Evolutionary conservation across 371 early-diverging fungal species (phyloP).

Genomic region (Actinomucor elegans): DNA sequence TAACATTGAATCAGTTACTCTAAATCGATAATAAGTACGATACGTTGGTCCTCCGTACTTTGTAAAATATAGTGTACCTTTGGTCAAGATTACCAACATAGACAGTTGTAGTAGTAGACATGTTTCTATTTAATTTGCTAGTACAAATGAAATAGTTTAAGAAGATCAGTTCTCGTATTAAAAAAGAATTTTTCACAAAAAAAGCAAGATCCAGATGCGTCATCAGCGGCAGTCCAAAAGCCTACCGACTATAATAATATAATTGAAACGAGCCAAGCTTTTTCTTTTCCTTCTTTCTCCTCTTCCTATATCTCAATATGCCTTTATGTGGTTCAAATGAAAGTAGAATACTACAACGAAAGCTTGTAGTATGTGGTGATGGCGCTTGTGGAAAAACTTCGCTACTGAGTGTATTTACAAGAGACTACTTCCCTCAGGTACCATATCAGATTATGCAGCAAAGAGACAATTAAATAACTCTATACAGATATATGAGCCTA

Average conservation of each 20-base stretch:
- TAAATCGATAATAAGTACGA: too few species aligned
- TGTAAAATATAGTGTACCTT: too few species aligned
- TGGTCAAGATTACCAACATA: constrained; percentile 91
- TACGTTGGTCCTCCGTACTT: too few species aligned
- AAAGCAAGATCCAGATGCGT: neutral
- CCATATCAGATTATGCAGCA: neutral
- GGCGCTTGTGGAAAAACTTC: constrained; percentile 72
- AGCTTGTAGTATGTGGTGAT: constrained; percentile 46
- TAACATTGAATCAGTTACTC: constrained; percentile 73
- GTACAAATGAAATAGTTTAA: too few species aligned
- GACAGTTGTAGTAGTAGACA: constrained; percentile 30
- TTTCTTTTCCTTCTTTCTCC: neutral
- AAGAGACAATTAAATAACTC: neutral
- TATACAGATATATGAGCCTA: constrained; percentile 58
- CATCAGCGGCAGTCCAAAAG: constrained; percentile 1
- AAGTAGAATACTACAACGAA: neutral
- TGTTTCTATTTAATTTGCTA: constrained; percentile 4
- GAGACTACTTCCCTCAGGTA: constrained; percentile 62
- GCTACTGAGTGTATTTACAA: constrained; percentile 56
- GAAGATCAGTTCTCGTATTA: too few species aligned
- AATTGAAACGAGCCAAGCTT: too few species aligned
- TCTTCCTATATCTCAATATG: neutral
- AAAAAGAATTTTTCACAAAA: neutral
- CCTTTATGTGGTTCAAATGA: constrained; percentile 2
- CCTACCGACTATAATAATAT: too few species aligned